phyloP scores from a whole-genome alignment of 805 yeast species.

The Kuraishia ogatae region DNA sequence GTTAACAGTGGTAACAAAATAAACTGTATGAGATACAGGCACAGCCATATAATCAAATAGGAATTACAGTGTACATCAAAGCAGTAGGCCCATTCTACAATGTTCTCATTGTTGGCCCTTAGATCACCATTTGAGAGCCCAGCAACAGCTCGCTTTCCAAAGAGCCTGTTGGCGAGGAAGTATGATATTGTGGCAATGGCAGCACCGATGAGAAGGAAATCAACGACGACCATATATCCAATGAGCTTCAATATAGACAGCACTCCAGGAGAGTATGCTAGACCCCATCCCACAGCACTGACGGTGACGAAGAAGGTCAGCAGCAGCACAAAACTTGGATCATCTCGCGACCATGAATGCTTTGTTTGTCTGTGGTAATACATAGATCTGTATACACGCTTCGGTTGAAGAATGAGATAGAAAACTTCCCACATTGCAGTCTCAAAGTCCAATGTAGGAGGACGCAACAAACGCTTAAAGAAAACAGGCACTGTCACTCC shows the following conservation, averaged over 20 bases:
- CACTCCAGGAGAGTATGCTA: constrained; percentile 63
- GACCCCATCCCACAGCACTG: constrained; percentile 87
- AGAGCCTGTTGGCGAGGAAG: constrained; percentile 58
- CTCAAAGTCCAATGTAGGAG: constrained; percentile 83
- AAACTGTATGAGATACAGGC: constrained; percentile 67
- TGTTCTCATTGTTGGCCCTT: constrained; percentile 15
- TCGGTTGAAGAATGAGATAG: constrained; percentile 64
- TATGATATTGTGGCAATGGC: constrained; percentile 66
- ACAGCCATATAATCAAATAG: constrained; percentile 73
- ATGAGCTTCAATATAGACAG: constrained; percentile 57
- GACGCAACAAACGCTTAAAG: constrained; percentile 45
- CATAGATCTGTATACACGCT: constrained; percentile 71
- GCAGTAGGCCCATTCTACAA: constrained; percentile 88
- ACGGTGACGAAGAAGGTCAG: constrained; percentile 56
- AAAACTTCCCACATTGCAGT: constrained; percentile 90
- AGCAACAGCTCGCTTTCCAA: constrained; percentile 27
- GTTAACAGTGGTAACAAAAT: constrained; percentile 64
- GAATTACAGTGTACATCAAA: constrained; percentile 92
- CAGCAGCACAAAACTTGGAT: constrained; percentile 78
- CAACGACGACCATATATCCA: constrained; percentile 77
- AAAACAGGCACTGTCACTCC: constrained; percentile 18
- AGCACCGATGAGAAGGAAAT: constrained; percentile 65
- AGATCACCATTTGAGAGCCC: constrained; percentile 1
- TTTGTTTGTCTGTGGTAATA: constrained; percentile 77
- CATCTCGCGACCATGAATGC: constrained; percentile 82